These are phyloP conservation scores for Mycena latifolia DNA, from an alignment of 768 basidiomycete species.

Conservation along the genomic window DNA sequence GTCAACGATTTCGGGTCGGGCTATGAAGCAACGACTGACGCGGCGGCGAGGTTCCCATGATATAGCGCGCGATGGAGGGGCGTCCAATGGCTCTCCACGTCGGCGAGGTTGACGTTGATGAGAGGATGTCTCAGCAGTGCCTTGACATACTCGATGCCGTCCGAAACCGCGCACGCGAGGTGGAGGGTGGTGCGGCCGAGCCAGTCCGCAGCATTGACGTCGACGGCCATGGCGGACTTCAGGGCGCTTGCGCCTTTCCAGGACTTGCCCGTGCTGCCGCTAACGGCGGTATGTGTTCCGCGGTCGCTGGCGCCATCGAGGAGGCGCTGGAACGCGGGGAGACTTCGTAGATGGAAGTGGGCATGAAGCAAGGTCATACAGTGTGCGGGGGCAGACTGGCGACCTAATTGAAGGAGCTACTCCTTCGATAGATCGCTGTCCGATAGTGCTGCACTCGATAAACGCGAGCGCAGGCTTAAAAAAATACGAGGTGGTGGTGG, in stretches of 20 bases:
- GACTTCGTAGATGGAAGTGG: constrained; percentile 76
- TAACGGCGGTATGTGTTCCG: constrained; percentile 47
- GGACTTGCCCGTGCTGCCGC: constrained; percentile 67
- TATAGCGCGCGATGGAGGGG: constrained; percentile 91
- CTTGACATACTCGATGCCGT: constrained; percentile 82
- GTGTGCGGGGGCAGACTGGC: constrained; percentile 49
- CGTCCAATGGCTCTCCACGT: constrained; percentile 92
- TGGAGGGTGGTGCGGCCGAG: constrained; percentile 87
- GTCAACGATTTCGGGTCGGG: constrained; percentile 24
- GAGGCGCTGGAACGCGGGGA: constrained; percentile 82
- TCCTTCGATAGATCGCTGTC: constrained; percentile 46
- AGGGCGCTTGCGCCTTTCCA: constrained; percentile 65
- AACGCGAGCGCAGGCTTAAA: constrained; percentile 38
- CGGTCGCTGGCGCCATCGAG: constrained; percentile 65
- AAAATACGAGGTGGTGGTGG: constrained; percentile 11
- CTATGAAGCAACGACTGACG: constrained; percentile 55
- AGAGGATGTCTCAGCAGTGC: constrained; percentile 80
- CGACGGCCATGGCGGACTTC: constrained; percentile 44
- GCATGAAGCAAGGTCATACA: constrained; percentile 89
- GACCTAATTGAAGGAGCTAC: constrained; percentile 49
- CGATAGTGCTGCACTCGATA: constrained; percentile 37
- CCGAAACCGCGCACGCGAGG: constrained; percentile 76
- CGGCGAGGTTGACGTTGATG: constrained; percentile 84
- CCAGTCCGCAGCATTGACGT: constrained; percentile 81
- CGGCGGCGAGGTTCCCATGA: constrained; percentile 78